These are phyloP conservation scores for Fraxinus albicans DNA, from an alignment of 305 asterid species.

Conservation along the genomic window DNA sequence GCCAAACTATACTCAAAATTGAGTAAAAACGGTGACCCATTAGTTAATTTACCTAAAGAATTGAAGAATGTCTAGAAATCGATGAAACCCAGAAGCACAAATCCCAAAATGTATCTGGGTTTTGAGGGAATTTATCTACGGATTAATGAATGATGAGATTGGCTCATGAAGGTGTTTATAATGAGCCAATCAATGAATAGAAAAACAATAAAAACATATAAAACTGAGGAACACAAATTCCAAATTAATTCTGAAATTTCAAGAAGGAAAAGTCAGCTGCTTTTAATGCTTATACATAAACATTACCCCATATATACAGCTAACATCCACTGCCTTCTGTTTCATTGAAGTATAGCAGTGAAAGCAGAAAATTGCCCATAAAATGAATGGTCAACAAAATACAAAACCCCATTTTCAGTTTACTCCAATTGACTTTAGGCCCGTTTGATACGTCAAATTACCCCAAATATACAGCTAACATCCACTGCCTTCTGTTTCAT, in stretches of 20 bases:
- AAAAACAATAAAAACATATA: slow-evolving; percentile 20
- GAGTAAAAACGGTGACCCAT: slow-evolving; percentile 43
- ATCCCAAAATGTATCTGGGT: slow-evolving; percentile 25
- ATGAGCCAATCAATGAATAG: slow-evolving; percentile 22
- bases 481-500: slow-evolving; percentile 33
- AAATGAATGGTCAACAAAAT: not conserved
- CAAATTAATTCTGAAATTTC: slow-evolving; percentile 34
- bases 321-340: slow-evolving; percentile 38
- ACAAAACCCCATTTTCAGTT: not conserved
- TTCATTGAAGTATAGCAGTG: not conserved
- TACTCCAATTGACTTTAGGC: no score
- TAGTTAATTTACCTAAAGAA: not conserved
- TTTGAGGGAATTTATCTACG: slow-evolving; percentile 22
- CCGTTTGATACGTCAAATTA: not conserved
- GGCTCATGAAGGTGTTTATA: slow-evolving; percentile 19
- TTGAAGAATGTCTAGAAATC: not conserved
- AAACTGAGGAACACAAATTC: slow-evolving; percentile 37
- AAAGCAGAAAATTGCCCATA: slow-evolving; percentile 22
- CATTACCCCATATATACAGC: slow-evolving; percentile 16
- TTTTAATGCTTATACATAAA: slow-evolving; percentile 11
- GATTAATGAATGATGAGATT: slow-evolving; percentile 19
- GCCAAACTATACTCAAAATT: slow-evolving; percentile 26
- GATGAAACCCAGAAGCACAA: slow-evolving; percentile 31
- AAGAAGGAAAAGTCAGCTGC: slow-evolving; percentile 36
- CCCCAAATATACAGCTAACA: slow-evolving; percentile 11